Percentiles rank a stretch among this genome's conserved stretches.
Evolutionary conservation across 495 filamentous ascomycete species (phyloP).

Genomic region (Aspergillus sclerotioniger): DNA sequence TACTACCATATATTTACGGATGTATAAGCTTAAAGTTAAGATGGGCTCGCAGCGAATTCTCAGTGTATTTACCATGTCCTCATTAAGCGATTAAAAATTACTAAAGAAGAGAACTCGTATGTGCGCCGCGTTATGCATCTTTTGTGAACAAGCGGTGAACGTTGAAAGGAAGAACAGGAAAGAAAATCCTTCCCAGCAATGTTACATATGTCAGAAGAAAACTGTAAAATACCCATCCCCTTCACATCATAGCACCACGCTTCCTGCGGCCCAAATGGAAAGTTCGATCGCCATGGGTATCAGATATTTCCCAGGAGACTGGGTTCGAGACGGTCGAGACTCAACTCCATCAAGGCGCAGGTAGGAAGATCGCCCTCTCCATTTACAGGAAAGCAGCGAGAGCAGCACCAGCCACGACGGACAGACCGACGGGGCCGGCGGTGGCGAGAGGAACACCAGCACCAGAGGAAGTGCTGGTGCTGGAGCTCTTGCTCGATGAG

Average conservation of each 20-base stretch:
- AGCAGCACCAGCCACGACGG: constrained; percentile 44
- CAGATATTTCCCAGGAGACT: neutral
- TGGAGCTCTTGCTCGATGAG: constrained; percentile 8
- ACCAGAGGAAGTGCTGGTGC: constrained; percentile 29
- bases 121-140: constrained; percentile 30
- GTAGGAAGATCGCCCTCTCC: neutral
- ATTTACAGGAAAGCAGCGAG: constrained; percentile 49
- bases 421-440: constrained; percentile 38
- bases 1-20: too few relatives aligned
- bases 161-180: constrained; percentile 15
- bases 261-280: neutral
- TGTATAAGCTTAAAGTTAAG: neutral
- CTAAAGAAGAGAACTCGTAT: constrained; percentile 17
- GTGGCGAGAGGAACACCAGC: constrained; percentile 37
- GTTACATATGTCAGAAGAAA: constrained; percentile 19
- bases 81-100: constrained; percentile 26
- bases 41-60: neutral
- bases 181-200: constrained; percentile 17
- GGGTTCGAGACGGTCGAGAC: neutral
- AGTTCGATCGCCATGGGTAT: neutral
- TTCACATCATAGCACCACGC: constrained; percentile 22
- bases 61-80: constrained; percentile 22
- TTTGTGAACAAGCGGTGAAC: constrained; percentile 14
- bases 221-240: constrained; percentile 29
- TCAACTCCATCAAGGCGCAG: constrained; percentile 1